phyloP scores from a whole-genome alignment of 192 early-diverging fungal species.

The Rhizoclosmatium globosum region DNA sequence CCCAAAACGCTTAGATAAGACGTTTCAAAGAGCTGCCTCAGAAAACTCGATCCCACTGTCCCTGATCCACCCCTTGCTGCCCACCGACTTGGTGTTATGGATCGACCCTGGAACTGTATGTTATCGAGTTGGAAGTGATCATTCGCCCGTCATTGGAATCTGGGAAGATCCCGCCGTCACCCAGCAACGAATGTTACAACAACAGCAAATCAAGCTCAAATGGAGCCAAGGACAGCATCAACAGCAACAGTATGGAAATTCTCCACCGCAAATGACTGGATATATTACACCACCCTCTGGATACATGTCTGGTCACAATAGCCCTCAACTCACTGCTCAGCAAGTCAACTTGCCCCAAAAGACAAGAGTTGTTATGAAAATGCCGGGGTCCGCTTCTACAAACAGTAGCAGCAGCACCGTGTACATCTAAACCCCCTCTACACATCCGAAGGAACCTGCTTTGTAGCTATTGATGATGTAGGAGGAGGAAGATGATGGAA shows the following conservation, averaged over 20 bases:
- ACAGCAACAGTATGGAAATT: not conserved
- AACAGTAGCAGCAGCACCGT: too few species aligned
- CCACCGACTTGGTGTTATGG: conserved; percentile 24
- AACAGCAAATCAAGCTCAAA: conserved; percentile 20
- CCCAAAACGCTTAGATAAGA: conserved; percentile 27
- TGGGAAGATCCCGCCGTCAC: conserved; percentile 26
- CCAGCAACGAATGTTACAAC: conserved; percentile 20
- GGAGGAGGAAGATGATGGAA: not conserved
- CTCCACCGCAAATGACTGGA: not conserved
- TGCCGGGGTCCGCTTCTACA: conserved; percentile 10
- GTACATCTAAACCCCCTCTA: too few species aligned
- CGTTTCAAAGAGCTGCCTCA: conserved; percentile 1
- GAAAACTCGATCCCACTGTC: conserved; percentile 10
- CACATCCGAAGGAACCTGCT: too few species aligned
- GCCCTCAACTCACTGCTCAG: conserved; percentile 8
- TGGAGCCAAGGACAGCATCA: conserved; percentile 6
- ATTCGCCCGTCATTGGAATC: conserved; percentile 27
- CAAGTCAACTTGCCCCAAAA: conserved; percentile 16
- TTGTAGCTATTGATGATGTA: not conserved
- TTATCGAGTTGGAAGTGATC: conserved; percentile 26
- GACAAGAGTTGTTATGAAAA: conserved; percentile 27
- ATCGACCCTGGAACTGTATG: conserved; percentile 27
- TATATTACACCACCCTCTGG: conserved; percentile 5
- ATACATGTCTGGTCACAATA: not conserved
- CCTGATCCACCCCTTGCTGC: conserved; percentile 6